phyloP scores from a whole-genome alignment of 2,329 filamentous ascomycete species.

The Sarocladium oryzae region DNA sequence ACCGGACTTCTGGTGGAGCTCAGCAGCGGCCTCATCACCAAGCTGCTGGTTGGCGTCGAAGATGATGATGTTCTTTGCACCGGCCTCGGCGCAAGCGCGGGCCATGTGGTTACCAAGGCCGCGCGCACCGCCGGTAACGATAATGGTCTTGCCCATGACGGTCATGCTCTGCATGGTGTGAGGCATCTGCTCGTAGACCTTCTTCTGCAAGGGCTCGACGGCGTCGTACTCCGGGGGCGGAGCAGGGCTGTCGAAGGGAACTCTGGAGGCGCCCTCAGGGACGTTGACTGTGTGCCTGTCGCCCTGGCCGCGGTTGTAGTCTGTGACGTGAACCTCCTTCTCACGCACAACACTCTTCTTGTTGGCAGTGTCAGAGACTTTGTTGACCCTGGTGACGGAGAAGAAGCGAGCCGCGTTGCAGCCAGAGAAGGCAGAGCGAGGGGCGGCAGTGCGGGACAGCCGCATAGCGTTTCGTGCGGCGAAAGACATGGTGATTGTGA shows the following conservation, averaged over 20 bases:
- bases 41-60: constrained; percentile 73
- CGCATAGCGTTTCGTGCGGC: constrained; percentile 28
- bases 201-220: constrained; percentile 45
- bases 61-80: constrained; percentile 66
- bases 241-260: constrained; percentile 33
- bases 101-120: constrained; percentile 77
- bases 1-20: constrained; percentile 66
- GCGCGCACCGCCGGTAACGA: constrained; percentile 69
- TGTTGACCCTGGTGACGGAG: constrained; percentile 23
- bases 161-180: constrained; percentile 64
- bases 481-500: constrained; percentile 26
- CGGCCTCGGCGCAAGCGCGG: constrained; percentile 68
- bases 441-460: constrained; percentile 24
- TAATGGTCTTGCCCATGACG: constrained; percentile 62
- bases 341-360: constrained; percentile 50
- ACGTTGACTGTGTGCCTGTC: constrained; percentile 53
- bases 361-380: constrained; percentile 31
- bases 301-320: constrained; percentile 42
- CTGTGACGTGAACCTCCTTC: constrained; percentile 50
- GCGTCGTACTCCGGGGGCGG: constrained; percentile 38
- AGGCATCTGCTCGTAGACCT: constrained; percentile 50
- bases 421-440: constrained; percentile 17
- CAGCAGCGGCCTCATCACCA: constrained; percentile 61
- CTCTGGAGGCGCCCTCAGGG: constrained; percentile 31
- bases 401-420: constrained; percentile 24